A percentile compares a stretch with the other conserved stretches of the same genome.
Evolutionary conservation across 1,284 basidiomycete genomes (phyloP).

Genomic region (Porodaedalea pini): DNA sequence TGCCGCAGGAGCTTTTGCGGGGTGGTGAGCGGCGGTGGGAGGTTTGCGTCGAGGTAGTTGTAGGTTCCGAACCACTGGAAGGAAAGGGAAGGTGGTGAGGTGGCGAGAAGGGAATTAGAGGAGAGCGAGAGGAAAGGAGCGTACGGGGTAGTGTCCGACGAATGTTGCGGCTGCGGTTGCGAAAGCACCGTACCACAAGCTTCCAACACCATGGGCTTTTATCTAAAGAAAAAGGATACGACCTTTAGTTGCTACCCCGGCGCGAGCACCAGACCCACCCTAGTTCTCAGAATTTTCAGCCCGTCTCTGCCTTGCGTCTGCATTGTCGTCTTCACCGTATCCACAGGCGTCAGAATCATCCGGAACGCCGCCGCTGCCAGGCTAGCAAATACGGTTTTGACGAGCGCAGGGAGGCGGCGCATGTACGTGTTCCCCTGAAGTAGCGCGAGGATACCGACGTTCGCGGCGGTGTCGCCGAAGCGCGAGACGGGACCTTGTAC

Average conservation of each 20-base stretch:
- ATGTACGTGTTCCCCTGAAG: slow-evolving; percentile 67
- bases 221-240: slow-evolving; percentile 40
- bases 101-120: neutral
- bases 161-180: slow-evolving; percentile 90
- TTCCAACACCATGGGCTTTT: slow-evolving; percentile 68
- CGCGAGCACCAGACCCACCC: slow-evolving; percentile 57
- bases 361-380: slow-evolving; percentile 72
- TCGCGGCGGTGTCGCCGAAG: slow-evolving; percentile 88
- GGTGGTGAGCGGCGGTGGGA: slow-evolving; percentile 56
- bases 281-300: slow-evolving; percentile 55
- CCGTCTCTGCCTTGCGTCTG: slow-evolving; percentile 82
- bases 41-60: slow-evolving; percentile 66
- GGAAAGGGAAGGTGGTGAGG: slow-evolving; percentile 2
- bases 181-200: slow-evolving; percentile 83
- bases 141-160: slow-evolving; percentile 81
- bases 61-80: slow-evolving; percentile 75
- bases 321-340: slow-evolving; percentile 89
- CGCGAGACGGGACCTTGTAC: slow-evolving; percentile 75
- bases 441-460: slow-evolving; percentile 75
- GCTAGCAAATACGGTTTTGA: slow-evolving; percentile 72
- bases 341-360: slow-evolving; percentile 83
- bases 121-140: slow-evolving; percentile 21
- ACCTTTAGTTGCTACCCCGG: no score
- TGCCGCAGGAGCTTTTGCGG: slow-evolving; percentile 65
- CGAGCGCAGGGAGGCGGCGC: slow-evolving; percentile 53